Conservation (phyloP, 805 yeast species). For the Yarrowia sp. region DNA sequence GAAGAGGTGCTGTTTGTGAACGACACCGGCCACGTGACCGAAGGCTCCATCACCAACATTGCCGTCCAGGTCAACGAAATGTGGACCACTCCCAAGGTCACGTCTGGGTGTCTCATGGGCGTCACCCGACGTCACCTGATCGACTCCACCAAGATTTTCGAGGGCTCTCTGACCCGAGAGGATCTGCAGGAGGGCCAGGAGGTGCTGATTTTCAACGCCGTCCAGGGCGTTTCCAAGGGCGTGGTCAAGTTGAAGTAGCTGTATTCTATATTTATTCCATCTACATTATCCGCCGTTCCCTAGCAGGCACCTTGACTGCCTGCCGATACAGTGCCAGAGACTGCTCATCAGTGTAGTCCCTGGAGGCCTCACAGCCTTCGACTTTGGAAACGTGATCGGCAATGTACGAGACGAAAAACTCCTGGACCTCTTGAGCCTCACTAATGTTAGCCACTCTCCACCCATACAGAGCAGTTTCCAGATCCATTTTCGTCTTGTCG, state of each 20-base stretch:
- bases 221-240: slow-evolving; percentile 29
- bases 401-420: neutral
- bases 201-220: slow-evolving; percentile 29
- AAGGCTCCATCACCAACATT: slow-evolving; percentile 34
- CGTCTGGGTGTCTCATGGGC: slow-evolving; percentile 29
- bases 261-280: neutral
- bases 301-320: neutral
- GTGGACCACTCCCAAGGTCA: slow-evolving; percentile 36
- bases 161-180: slow-evolving; percentile 9
- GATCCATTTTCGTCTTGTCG: neutral
- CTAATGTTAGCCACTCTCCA: neutral
- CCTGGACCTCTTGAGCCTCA: neutral
- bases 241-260: slow-evolving; percentile 7
- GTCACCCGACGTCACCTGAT: slow-evolving; percentile 35
- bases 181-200: slow-evolving; percentile 35
- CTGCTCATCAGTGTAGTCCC: neutral
- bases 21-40: slow-evolving; percentile 27
- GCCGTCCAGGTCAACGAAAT: slow-evolving; percentile 28
- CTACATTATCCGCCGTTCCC: neutral
- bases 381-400: neutral
- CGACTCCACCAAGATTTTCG: slow-evolving; percentile 9
- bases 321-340: neutral
- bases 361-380: neutral
- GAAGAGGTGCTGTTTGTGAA: slow-evolving; percentile 35
- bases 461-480: neutral